phyloP scores from a whole-genome alignment of 2,329 filamentous ascomycete genomes.

The Curvularia lunata region DNA sequence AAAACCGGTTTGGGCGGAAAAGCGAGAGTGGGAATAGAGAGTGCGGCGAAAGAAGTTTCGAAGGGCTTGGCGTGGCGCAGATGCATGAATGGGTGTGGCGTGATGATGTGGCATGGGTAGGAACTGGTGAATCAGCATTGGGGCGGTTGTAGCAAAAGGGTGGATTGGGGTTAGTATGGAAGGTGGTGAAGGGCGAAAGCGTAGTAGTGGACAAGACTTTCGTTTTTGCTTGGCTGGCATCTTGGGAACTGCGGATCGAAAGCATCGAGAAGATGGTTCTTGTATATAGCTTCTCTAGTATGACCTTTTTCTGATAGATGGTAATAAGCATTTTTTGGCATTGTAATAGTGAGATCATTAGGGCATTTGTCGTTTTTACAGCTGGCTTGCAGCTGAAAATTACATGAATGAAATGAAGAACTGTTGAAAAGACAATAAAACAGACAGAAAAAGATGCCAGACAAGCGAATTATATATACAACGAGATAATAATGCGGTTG shows the following conservation, averaged over 20 bases:
- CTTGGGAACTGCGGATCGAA: neutral
- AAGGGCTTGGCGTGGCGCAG: neutral
- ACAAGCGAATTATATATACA: slow-evolving; percentile 25
- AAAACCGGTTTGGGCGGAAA: neutral
- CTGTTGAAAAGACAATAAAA: neutral
- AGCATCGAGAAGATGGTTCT: neutral
- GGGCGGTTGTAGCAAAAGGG: neutral
- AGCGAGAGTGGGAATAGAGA: neutral
- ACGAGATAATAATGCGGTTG: slow-evolving; percentile 18
- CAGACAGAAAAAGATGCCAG: neutral
- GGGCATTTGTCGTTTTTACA: neutral
- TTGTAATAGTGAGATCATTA: neutral
- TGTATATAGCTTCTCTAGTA: neutral
- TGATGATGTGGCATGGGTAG: neutral
- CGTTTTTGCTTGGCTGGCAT: neutral
- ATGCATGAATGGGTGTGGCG: neutral
- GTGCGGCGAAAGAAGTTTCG: neutral
- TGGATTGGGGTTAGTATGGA: too few species aligned
- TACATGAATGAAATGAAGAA: neutral
- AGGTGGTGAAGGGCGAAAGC: too few species aligned
- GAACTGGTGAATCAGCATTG: neutral
- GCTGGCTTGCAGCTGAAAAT: neutral
- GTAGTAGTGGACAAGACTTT: neutral
- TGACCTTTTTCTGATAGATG: neutral
- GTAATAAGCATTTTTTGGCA: too few species aligned